Evolutionary conservation across 148 eudicot species (phyloP), one percentile per base, ranked within the genome.

Genomic region (Linanthus parryae): DNA sequence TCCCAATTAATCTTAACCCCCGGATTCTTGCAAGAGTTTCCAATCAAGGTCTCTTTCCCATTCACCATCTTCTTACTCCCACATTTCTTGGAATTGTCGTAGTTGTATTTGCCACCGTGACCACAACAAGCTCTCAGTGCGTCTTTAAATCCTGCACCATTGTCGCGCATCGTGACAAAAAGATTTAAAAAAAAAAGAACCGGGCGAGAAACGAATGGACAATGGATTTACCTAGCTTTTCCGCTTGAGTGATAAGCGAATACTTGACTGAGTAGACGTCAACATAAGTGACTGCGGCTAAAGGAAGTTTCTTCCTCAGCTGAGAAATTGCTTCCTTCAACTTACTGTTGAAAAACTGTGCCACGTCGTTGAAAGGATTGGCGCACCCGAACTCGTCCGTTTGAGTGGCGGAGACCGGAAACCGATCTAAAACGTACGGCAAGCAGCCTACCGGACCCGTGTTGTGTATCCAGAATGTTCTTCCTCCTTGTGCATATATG

Each of bases 401-500:
- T 68, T 73, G 64, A 60, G 63, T 61, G 0, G 77, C 70, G 9
- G 54, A 72, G 38, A 78, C 22, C 13, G 35, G 64, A 3, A 79
- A 9, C 0, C 73, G 65, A 52, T 74, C 89, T 72, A 84, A 46
- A 21, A 84, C 68, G 30, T 84, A 84, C 4, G 94, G 84, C 6
- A 81, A 63, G 50, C 96, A 88, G 1, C 96, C 96, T 1, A 84
- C 61, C 15, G 96, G 96, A 2, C 89, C 94, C 5, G 94, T 84
- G 37, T 84, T 88, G 62, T 88, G 97, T 63, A 88, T 71, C 94
- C 94, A 88, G 66, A 81, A 88, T 5, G 72, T 81, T 51, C 89
- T 76, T 20, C 86, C 94, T 65, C 89, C 96, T 60, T 63, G 58
- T 10, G 37, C 62, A 41, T 88, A 72, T 57, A 88, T 45, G 49